phyloP scores from a whole-genome alignment of 73 alveolate genomes.

The Uronychia binucleata region DNA sequence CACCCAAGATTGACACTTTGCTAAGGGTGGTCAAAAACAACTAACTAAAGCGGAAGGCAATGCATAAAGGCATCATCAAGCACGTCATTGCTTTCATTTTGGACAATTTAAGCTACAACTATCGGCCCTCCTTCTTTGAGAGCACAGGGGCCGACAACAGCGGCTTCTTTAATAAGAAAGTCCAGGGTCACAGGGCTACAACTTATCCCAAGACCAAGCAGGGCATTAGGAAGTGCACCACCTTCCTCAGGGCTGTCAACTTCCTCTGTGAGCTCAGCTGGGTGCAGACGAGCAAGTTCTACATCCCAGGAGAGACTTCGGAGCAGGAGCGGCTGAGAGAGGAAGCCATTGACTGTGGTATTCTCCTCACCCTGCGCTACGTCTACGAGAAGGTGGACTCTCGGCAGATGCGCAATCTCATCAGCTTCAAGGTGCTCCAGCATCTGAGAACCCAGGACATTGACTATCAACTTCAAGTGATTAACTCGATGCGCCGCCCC shows the following conservation, averaged over 20 bases:
- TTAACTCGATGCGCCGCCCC: too few species aligned
- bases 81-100: not conserved
- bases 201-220: not conserved
- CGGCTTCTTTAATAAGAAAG: not conserved
- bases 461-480: not conserved
- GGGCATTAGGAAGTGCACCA: not conserved
- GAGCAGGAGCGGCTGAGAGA: conserved; percentile 17
- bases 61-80: not conserved
- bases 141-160: not conserved
- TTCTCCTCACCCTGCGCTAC: not conserved
- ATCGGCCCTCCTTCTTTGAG: not conserved
- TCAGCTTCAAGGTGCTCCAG: not conserved
- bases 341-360: conserved; percentile 24
- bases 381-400: not conserved
- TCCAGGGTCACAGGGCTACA: not conserved
- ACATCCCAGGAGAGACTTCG: conserved; percentile 47
- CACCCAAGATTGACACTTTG: not conserved
- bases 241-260: not conserved
- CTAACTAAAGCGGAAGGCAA: not conserved
- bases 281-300: not conserved
- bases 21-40: not conserved
- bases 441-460: not conserved
- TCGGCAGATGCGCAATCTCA: not conserved
- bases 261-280: not conserved
- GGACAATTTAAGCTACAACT: not conserved